Evolutionary conservation across 805 yeast species (phyloP).

Genomic region (Myxozyma kluyveri): DNA sequence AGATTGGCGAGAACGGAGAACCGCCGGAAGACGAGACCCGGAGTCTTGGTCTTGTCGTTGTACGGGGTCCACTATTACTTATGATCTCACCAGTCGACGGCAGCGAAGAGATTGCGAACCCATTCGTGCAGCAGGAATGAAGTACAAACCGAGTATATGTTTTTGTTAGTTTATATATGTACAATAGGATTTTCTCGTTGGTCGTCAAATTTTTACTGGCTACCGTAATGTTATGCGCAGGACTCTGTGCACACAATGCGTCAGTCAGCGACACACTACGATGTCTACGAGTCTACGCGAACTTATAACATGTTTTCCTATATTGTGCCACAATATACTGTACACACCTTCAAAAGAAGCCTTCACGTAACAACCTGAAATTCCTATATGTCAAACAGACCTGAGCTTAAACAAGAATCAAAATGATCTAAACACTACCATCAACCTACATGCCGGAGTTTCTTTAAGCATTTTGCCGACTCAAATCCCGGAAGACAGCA

Average conservation of each 20-base stretch:
- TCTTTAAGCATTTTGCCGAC: constrained; percentile 9
- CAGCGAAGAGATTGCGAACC: constrained; percentile 65
- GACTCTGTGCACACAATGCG: no score
- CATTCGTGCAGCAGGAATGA: constrained; percentile 45
- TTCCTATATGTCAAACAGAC: no score
- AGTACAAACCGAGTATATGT: background rate
- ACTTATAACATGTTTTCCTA: no score
- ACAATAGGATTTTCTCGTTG: no score
- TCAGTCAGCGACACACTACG: no score
- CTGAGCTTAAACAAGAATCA: no score
- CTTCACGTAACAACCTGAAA: no score
- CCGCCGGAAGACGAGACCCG: constrained; percentile 57
- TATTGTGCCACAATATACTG: no score
- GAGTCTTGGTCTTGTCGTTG: constrained; percentile 71
- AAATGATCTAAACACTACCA: background rate
- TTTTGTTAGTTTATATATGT: background rate
- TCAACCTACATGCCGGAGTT: background rate
- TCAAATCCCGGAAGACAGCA: constrained; percentile 24
- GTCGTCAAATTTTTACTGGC: no score
- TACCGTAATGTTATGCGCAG: no score
- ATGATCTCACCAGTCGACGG: constrained; percentile 71
- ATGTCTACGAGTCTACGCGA: no score
- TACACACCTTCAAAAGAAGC: no score
- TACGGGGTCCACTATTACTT: constrained; percentile 77
- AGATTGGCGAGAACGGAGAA: constrained; percentile 59